These are phyloP conservation scores for Linum usitatissimum DNA, from an alignment of 345 rosid species.

Conservation along the genomic window DNA sequence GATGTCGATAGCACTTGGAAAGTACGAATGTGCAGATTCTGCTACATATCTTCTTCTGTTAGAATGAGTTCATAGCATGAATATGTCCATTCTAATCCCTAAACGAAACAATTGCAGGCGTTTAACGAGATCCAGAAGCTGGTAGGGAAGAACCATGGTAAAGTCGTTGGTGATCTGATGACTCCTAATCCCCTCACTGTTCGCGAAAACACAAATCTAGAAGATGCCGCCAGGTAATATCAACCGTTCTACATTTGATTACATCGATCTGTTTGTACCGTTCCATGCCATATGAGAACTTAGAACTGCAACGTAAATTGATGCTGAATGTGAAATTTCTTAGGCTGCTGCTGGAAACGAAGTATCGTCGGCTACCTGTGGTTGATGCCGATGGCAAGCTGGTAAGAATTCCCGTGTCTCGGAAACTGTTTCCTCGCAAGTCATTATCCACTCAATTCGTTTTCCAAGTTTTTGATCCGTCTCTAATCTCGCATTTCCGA, in stretches of 20 bases:
- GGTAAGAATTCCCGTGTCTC: conserved; percentile 32
- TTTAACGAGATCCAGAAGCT: conserved; percentile 75
- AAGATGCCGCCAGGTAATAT: conserved; percentile 75
- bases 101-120: conserved; percentile 29
- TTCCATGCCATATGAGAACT: background rate
- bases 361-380: conserved; percentile 75
- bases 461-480: background rate
- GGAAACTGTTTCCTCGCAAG: background rate
- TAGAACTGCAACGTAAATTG: background rate
- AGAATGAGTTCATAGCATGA: background rate
- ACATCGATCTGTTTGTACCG: background rate
- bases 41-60: no score
- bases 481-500: conserved; percentile 14
- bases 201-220: conserved; percentile 62
- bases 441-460: background rate
- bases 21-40: conserved; percentile 42
- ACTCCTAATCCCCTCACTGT: conserved; percentile 77
- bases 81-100: conserved; percentile 13
- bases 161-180: conserved; percentile 92
- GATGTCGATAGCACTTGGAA: conserved; percentile 83
- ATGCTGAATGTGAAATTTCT: background rate
- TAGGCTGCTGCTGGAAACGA: conserved; percentile 87
- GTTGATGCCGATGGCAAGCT: conserved; percentile 63
- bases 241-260: background rate
- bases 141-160: conserved; percentile 65